A percentile compares a stretch with the other conserved stretches of the same genome.
These are phyloP conservation scores for Aspergillus vadensis DNA, from an alignment of 2,329 filamentous ascomycete species.

Conservation along the genomic window DNA sequence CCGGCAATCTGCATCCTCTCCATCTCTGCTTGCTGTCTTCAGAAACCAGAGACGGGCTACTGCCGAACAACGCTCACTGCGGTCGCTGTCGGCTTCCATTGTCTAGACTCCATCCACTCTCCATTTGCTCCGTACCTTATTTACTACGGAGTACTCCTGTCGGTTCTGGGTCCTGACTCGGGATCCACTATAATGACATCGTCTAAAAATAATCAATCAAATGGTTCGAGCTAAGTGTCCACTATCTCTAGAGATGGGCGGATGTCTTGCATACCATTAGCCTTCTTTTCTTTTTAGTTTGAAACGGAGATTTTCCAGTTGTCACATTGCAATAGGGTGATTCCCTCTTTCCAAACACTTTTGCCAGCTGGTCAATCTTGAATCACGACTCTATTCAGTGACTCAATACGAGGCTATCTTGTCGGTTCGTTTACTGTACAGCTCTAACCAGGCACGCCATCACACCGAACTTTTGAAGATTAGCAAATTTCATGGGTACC, in stretches of 20 bases:
- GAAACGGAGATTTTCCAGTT: not conserved
- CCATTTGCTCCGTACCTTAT: not conserved
- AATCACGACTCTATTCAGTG: not conserved
- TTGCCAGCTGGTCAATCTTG: not conserved
- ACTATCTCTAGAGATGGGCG: not conserved
- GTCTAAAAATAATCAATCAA: conserved; percentile 11
- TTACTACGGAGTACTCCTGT: not conserved
- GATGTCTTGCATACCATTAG: conserved; percentile 4
- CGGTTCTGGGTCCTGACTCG: conserved; percentile 9
- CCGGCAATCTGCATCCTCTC: not conserved
- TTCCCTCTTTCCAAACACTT: not conserved
- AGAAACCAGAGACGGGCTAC: not conserved
- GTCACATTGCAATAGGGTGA: not conserved
- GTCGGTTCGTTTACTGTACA: not conserved
- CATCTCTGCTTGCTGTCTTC: not conserved
- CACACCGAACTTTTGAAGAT: not conserved
- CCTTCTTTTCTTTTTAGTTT: not conserved
- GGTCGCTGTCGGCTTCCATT: not conserved
- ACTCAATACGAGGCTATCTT: not conserved
- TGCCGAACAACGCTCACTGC: not conserved
- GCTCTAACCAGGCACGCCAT: not conserved
- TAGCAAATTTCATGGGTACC: not conserved
- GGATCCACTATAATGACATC: conserved; percentile 16
- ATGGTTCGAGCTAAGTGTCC: not conserved
- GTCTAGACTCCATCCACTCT: not conserved